Base-by-base conservation (phyloP, 495 filamentous ascomycete species). In the Penicillium lividum region DNA sequence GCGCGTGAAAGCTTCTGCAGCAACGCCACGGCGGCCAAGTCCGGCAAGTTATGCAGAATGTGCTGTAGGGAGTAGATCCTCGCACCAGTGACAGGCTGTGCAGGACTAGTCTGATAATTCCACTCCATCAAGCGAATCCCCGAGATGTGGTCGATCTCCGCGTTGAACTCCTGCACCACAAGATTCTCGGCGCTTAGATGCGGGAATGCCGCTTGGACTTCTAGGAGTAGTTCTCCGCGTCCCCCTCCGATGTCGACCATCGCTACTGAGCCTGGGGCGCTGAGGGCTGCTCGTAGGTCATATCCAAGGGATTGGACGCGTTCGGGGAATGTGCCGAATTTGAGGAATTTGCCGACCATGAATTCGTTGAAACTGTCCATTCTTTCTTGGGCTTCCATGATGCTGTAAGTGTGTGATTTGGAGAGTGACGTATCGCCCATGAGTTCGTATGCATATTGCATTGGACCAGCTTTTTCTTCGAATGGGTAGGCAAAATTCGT, bases 241-340 rank as follows among this genome's bases (percentile, higher is more conserved):
- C 74, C 76, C 4, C 83, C 84, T 18, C 75, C 83, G 11, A 85
- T 77, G 64, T 86, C 84, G 2, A 86, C 82, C 36, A 85, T 68
- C 3, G 65, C 59, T 8, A 59, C 53, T 0, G 67, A 61, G 6
- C 42, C 62, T 15, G 57, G 46, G n/a, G 43, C 56, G 27, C 61
- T 52, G 4, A 86, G 61, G 3, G 72, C 68, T 1, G 62, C 54
- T 5, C 70, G 59, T 7, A 69, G 38, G 45, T 76, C 62, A 36
- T 77, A 77, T 7, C 73, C 72, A 4, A 67, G 38, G 0, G 48
- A 36, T 9, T 62, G 43, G 34, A 68, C 56, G 3, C 72, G 70
- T 1, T 70, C 68, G 30, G 74, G 70, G 33, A 68, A 68, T 1
- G 61, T 76, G 15, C 61, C 58, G 8, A 63, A 62, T 38, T 72